These are phyloP conservation scores for Fistulifera pelliculosa DNA, from an alignment of 108 stramenopile genomes.

Conservation along the genomic window DNA sequence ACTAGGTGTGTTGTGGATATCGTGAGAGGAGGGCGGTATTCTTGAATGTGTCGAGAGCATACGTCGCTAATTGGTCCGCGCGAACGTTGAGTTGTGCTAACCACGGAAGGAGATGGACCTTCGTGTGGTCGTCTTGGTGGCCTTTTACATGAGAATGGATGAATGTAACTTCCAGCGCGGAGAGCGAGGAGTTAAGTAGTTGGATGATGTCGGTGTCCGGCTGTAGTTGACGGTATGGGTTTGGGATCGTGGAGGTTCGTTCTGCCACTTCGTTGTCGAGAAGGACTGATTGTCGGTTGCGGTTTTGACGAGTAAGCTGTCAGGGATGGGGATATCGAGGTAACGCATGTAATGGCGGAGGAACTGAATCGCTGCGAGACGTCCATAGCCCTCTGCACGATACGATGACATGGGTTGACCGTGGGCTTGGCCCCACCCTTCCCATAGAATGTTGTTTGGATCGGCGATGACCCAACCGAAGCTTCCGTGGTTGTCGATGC, in stretches of 20 bases:
- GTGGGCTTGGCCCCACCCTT: neutral
- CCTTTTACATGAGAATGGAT: neutral
- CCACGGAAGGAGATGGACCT: neutral
- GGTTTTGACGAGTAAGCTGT: neutral
- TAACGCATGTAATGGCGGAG: neutral
- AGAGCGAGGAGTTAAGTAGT: neutral
- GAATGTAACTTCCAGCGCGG: neutral
- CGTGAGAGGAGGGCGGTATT: too few relatives aligned
- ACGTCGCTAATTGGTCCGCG: constrained; percentile 2
- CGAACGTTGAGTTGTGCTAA: constrained; percentile 5
- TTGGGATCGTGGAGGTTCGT: neutral
- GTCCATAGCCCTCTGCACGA: neutral
- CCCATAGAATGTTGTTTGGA: neutral
- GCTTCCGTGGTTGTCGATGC: neutral
- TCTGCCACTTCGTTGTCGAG: neutral
- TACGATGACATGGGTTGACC: neutral
- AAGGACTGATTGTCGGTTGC: neutral
- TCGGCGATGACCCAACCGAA: constrained; percentile 3
- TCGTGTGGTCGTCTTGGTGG: constrained; percentile 1
- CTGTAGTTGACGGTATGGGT: neutral
- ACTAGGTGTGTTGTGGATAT: too few relatives aligned
- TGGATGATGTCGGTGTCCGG: neutral
- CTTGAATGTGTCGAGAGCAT: neutral
- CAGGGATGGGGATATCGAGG: neutral
- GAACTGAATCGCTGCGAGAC: neutral